Evolutionary conservation across 2,329 filamentous ascomycete species (phyloP).

Genomic region (Didymella exigua): DNA sequence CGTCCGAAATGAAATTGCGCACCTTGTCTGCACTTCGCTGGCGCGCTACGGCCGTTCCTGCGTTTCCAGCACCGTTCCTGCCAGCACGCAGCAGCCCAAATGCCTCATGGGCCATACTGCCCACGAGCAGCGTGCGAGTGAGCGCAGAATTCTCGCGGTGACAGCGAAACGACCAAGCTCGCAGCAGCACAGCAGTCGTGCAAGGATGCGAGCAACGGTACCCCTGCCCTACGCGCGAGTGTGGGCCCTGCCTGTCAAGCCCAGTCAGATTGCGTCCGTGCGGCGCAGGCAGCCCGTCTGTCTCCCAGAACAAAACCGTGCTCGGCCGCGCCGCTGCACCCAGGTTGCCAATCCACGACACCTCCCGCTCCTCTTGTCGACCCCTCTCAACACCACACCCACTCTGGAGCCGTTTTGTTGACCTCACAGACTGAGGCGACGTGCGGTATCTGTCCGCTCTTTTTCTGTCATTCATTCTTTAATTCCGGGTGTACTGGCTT

Average conservation of each 20-base stretch:
- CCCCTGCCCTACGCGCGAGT: constrained; percentile 11
- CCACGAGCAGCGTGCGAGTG: not conserved
- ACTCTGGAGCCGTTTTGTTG: constrained; percentile 43
- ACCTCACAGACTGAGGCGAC: constrained; percentile 37
- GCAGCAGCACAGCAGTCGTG: constrained; percentile 2
- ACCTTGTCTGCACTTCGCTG: not conserved
- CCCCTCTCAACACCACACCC: constrained; percentile 20
- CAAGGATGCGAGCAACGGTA: constrained; percentile 15
- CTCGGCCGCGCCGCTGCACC: constrained; percentile 23
- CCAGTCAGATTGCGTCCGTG: constrained; percentile 16
- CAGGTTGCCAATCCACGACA: constrained; percentile 29
- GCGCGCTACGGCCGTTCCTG: constrained; percentile 7
- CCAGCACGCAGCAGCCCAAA: not conserved
- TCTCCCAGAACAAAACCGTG: constrained; percentile 26
- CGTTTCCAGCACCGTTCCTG: not conserved
- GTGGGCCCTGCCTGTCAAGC: constrained; percentile 13
- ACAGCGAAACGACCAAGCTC: constrained; percentile 9
- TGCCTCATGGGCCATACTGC: not conserved
- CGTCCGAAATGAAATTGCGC: constrained; percentile 15
- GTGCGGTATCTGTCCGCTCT: constrained; percentile 47
- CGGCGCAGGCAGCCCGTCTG: constrained; percentile 8
- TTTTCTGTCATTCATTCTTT: constrained; percentile 46
- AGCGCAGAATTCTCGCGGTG: not conserved
- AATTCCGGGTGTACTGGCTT: constrained; percentile 48
- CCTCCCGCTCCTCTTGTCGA: constrained; percentile 28